Percentiles rank a stretch among this genome's conserved stretches.
phyloP scores from a whole-genome alignment of 768 basidiomycete genomes.

The Exsudoporus frostii region DNA sequence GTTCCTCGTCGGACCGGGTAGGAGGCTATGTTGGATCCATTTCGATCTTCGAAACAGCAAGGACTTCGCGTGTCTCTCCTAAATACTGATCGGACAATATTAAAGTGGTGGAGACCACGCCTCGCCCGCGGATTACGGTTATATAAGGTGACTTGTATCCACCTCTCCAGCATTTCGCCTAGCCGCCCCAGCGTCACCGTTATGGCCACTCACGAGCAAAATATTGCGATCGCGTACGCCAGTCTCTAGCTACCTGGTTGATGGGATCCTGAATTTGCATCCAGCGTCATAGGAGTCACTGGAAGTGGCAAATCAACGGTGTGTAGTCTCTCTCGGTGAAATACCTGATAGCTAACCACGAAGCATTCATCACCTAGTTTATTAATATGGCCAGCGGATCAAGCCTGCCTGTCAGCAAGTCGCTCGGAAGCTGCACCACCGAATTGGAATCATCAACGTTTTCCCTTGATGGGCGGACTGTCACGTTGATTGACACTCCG shows the following conservation, averaged over 20 bases:
- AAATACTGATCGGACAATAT: neutral
- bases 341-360: neutral
- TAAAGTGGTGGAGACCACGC: conserved; percentile 9
- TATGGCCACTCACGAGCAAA: conserved; percentile 16
- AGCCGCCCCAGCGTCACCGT: neutral
- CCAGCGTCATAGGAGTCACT: conserved; percentile 31
- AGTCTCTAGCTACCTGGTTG: neutral
- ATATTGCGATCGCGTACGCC: conserved; percentile 28
- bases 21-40: conserved; percentile 20
- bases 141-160: conserved; percentile 15
- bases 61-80: conserved; percentile 18
- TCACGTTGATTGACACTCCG: conserved; percentile 56
- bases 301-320: conserved; percentile 35
- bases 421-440: conserved; percentile 42
- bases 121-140: conserved; percentile 2
- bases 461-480: conserved; percentile 37
- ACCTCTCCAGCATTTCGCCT: neutral
- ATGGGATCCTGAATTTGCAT: conserved; percentile 2
- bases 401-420: conserved; percentile 36
- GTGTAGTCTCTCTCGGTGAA: neutral
- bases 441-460: conserved; percentile 42
- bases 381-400: conserved; percentile 52
- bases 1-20: neutral
- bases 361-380: conserved; percentile 32
- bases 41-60: conserved; percentile 16